Conservation (phyloP, 2,329 filamentous ascomycete species). For the Cadophora sp. region DNA sequence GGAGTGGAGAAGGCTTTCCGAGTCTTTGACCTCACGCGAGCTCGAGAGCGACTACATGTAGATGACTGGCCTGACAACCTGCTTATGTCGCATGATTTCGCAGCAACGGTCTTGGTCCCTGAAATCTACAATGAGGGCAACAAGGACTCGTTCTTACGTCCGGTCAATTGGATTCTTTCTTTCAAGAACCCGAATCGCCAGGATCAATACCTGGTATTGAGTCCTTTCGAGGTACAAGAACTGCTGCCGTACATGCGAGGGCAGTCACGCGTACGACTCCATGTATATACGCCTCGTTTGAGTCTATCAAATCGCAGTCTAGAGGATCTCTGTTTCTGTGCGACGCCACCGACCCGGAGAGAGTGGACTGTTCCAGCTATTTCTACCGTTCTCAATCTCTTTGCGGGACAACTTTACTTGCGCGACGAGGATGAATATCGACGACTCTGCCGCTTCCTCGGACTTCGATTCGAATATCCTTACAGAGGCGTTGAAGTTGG, state of each 20-base stretch:
- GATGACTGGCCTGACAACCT: conserved; percentile 49
- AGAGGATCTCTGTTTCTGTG: conserved; percentile 55
- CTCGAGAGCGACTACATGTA: conserved; percentile 44
- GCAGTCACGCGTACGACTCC: conserved; percentile 49
- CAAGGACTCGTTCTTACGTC: conserved; percentile 56
- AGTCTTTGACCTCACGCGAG: conserved; percentile 42
- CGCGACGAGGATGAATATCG: conserved; percentile 59
- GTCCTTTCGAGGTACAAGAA: conserved; percentile 63
- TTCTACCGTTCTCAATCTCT: conserved; percentile 63
- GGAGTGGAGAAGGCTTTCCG: conserved; percentile 34
- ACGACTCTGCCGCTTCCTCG: conserved; percentile 57
- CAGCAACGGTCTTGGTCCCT: conserved; percentile 48
- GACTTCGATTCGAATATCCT: conserved; percentile 48
- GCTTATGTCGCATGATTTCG: conserved; percentile 58
- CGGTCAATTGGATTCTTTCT: conserved; percentile 62
- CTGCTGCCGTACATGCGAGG: conserved; percentile 51
- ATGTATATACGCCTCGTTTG: conserved; percentile 57
- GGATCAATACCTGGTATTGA: conserved; percentile 53
- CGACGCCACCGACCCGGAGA: conserved; percentile 40
- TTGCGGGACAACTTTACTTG: conserved; percentile 72
- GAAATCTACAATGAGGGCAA: neutral
- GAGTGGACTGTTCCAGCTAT: conserved; percentile 33
- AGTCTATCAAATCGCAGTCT: conserved; percentile 49
- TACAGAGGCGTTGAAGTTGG: conserved; percentile 31
- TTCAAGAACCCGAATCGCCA: conserved; percentile 31